A percentile compares a stretch with the other conserved stretches of the same genome.
Evolutionary conservation across 257 asterid genomes (phyloP).

Genomic region (Nicotiana tomentosiformis): DNA sequence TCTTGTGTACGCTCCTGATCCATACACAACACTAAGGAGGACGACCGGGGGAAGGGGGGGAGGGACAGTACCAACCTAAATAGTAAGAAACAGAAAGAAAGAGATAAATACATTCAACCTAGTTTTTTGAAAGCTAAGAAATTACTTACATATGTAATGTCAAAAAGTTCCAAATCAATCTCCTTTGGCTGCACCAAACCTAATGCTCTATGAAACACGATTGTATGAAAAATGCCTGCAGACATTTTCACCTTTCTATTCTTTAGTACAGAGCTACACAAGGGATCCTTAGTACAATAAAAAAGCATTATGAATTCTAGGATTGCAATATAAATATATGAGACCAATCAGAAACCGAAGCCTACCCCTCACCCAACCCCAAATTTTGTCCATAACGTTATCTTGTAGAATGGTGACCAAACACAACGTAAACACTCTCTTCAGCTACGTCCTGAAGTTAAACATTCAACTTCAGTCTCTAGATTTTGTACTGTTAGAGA

Average conservation of each 20-base stretch:
- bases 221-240: slow-evolving; percentile 90
- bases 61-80: neutral
- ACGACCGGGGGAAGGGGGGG: too few species aligned
- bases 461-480: neutral
- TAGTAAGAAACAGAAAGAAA: neutral
- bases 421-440: neutral
- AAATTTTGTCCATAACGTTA: neutral
- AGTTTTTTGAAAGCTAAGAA: neutral
- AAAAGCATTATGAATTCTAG: neutral
- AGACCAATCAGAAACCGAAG: neutral
- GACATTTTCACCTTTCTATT: slow-evolving; percentile 17
- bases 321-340: neutral
- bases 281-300: neutral
- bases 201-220: slow-evolving; percentile 86
- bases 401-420: neutral
- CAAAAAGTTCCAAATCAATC: slow-evolving; percentile 89
- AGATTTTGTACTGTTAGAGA: neutral
- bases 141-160: slow-evolving; percentile 80
- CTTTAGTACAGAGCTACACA: neutral
- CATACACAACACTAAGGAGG: too few species aligned
- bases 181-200: slow-evolving; percentile 95
- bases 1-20: too few species aligned
- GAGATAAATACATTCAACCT: neutral
- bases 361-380: neutral
- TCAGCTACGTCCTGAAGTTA: neutral